These are phyloP conservation scores for Saksenaea vasiformis DNA, from an alignment of 371 early-diverging fungal genomes.

Conservation along the genomic window DNA sequence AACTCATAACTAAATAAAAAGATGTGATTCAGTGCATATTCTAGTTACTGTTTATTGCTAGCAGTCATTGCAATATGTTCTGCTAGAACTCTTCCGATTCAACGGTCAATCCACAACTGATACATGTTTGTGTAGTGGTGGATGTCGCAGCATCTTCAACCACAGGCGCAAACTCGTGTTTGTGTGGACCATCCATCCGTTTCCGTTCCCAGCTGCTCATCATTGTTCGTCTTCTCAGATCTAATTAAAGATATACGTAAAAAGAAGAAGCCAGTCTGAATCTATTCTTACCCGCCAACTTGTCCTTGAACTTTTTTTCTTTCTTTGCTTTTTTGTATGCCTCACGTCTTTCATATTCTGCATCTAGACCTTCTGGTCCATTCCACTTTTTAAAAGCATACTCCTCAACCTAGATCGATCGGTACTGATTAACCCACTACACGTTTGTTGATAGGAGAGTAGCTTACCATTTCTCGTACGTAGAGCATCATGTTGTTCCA, in stretches of 20 bases:
- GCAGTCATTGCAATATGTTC: not conserved
- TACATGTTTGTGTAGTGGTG: constrained; percentile 60
- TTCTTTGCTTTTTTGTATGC: constrained; percentile 78
- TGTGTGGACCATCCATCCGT: constrained; percentile 66
- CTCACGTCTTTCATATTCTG: constrained; percentile 86
- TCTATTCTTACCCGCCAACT: constrained; percentile 56
- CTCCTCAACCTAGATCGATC: constrained; percentile 68
- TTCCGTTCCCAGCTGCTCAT: constrained; percentile 77
- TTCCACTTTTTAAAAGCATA: constrained; percentile 96
- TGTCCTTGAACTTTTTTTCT: constrained; percentile 82
- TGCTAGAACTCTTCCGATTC: constrained; percentile 74
- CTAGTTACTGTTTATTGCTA: not conserved
- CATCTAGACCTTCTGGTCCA: constrained; percentile 81
- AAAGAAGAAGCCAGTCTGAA: not conserved
- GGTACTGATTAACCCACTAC: not conserved
- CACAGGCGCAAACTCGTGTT: constrained; percentile 69
- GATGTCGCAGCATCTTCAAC: constrained; percentile 50
- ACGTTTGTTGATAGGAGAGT: not conserved
- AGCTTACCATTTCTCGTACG: constrained; percentile 74
- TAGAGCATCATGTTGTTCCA: constrained; percentile 97
- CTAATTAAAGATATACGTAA: constrained; percentile 32
- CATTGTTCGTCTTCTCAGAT: constrained; percentile 82
- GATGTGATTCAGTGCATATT: not conserved
- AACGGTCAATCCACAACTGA: constrained; percentile 69
- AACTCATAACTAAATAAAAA: not conserved